Conservation (phyloP, 2,329 filamentous ascomycete genomes). For the Chaetomium sp. region DNA sequence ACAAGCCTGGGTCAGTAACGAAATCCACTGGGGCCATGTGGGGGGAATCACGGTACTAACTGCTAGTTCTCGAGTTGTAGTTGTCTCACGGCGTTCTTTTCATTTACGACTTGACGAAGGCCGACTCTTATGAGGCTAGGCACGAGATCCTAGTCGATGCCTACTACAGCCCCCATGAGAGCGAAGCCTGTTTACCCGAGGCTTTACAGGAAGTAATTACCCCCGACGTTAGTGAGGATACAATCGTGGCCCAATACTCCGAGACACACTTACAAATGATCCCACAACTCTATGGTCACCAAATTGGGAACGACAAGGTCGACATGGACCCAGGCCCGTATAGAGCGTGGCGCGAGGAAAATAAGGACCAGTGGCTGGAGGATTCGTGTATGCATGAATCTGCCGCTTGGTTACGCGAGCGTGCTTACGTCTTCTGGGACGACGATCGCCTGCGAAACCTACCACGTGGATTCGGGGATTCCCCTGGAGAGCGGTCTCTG, state of each 20-base stretch:
- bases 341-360: neutral
- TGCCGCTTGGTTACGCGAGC: neutral
- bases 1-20: neutral
- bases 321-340: neutral
- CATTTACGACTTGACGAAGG: too few relatives aligned
- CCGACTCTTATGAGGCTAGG: too few relatives aligned
- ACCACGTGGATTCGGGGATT: neutral
- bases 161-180: too few relatives aligned
- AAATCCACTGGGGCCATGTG: too few relatives aligned
- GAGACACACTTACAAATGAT: neutral
- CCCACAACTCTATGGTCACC: neutral
- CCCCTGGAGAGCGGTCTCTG: too few relatives aligned
- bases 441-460: neutral
- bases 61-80: neutral
- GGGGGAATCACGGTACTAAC: too few relatives aligned
- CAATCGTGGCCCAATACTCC: too few relatives aligned
- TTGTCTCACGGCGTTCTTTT: neutral
- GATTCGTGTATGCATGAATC: neutral
- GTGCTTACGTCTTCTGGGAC: slow-evolving; percentile 4
- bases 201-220: too few relatives aligned
- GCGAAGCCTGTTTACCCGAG: too few relatives aligned
- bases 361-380: neutral
- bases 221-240: too few relatives aligned
- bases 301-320: neutral
- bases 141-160: too few relatives aligned